Conservation (phyloP, 768 basidiomycete genomes). For the Suillus subalutaceus region DNA sequence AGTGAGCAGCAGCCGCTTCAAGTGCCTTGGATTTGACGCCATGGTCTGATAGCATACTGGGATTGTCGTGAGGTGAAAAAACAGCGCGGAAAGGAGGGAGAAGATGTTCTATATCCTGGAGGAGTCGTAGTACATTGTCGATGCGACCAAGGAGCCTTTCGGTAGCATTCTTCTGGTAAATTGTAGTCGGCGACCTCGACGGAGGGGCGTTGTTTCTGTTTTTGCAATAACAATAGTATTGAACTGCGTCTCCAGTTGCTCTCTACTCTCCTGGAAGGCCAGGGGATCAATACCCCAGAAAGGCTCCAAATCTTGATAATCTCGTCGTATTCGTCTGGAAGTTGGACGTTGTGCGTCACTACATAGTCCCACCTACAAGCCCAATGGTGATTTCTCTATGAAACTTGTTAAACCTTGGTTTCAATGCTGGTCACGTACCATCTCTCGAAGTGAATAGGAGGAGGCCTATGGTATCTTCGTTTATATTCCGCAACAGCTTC, state of each 20-base stretch:
- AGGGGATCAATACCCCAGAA: conserved; percentile 41
- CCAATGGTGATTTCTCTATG: neutral
- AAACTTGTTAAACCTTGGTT: neutral
- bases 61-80: conserved; percentile 34
- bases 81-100: conserved; percentile 37
- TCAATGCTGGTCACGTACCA: conserved; percentile 33
- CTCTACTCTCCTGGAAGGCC: conserved; percentile 23
- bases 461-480: conserved; percentile 35
- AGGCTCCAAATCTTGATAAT: conserved; percentile 41
- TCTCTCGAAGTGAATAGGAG: conserved; percentile 46
- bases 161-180: conserved; percentile 10
- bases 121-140: conserved; percentile 22
- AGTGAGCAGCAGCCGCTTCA: conserved; percentile 31
- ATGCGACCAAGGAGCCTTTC: conserved; percentile 7
- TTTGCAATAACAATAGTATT: conserved; percentile 32
- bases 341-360: conserved; percentile 38
- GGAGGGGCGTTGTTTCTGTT: neutral
- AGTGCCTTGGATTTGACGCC: conserved; percentile 23
- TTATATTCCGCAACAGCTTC: conserved; percentile 43
- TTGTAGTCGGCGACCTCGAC: conserved; percentile 22
- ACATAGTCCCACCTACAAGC: conserved; percentile 44
- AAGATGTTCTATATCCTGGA: conserved; percentile 29
- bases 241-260: conserved; percentile 20
- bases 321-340: conserved; percentile 52
- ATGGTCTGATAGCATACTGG: conserved; percentile 30